Percentiles rank a stretch among this genome's conserved stretches.
Conservation (phyloP, 108 stramenopile genomes). For the Chaetoceros tenuissimus region DNA sequence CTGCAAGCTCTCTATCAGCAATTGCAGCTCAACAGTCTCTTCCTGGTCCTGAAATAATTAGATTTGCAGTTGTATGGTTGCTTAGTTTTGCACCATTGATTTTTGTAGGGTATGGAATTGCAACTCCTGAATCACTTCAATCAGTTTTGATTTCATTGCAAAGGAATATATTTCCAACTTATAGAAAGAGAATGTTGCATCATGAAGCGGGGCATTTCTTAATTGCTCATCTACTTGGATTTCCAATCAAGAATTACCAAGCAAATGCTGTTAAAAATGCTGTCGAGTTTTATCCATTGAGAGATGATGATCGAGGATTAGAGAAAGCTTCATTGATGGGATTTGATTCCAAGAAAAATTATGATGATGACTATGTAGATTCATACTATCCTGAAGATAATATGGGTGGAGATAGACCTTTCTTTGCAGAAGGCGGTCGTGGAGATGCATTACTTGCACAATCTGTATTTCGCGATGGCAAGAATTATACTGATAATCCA, state of each 20-base stretch:
- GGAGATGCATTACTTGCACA: constrained; percentile 34
- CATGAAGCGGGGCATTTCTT: constrained; percentile 85
- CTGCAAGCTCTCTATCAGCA: constrained; percentile 47
- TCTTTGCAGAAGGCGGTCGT: constrained; percentile 56
- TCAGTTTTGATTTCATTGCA: constrained; percentile 53
- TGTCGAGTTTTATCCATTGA: constrained; percentile 79
- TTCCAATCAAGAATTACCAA: constrained; percentile 54
- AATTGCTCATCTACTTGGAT: constrained; percentile 65
- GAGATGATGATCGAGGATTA: constrained; percentile 43
- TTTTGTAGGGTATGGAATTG: constrained; percentile 77
- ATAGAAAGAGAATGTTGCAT: constrained; percentile 71
- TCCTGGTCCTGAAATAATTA: constrained; percentile 47
- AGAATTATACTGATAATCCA: constrained; percentile 32
- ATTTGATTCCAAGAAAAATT: constrained; percentile 35
- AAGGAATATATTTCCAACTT: constrained; percentile 62
- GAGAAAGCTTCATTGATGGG: constrained; percentile 52
- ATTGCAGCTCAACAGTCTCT: constrained; percentile 46
- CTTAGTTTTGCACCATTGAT: constrained; percentile 65
- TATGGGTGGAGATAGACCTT: constrained; percentile 34
- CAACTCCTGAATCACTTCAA: constrained; percentile 53
- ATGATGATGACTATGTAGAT: constrained; percentile 7
- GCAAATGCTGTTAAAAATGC: constrained; percentile 80
- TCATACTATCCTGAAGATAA: not conserved
- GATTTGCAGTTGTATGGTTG: constrained; percentile 67
- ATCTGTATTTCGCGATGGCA: constrained; percentile 61